Percentiles rank a stretch among this genome's conserved stretches.
These are phyloP conservation scores for Leccinum aurantiacum DNA, from an alignment of 768 basidiomycete genomes.

Conservation along the genomic window DNA sequence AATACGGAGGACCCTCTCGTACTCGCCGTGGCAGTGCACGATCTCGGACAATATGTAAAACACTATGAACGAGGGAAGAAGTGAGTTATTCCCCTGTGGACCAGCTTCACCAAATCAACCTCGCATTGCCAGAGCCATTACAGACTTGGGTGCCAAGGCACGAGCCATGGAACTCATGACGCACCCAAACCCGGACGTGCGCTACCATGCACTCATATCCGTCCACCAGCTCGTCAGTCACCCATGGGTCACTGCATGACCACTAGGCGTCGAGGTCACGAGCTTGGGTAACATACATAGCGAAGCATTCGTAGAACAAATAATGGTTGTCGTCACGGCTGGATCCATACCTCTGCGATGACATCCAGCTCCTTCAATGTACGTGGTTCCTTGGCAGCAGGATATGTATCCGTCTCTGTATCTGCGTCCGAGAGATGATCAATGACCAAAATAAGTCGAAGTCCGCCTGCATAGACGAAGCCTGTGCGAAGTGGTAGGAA, in stretches of 20 bases:
- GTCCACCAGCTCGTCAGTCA: conserved; percentile 93
- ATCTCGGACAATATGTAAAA: conserved; percentile 92
- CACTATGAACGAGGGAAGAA: conserved; percentile 90
- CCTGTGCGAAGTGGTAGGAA: too few species aligned
- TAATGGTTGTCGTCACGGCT: conserved; percentile 24
- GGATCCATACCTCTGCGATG: conserved; percentile 71
- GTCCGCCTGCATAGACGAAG: conserved; percentile 63
- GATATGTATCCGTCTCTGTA: conserved; percentile 20
- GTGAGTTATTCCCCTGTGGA: conserved; percentile 43
- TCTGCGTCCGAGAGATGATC: conserved; percentile 49
- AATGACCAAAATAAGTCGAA: conserved; percentile 65
- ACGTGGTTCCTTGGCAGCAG: conserved; percentile 38
- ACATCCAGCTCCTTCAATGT: conserved; percentile 71
- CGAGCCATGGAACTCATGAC: conserved; percentile 92
- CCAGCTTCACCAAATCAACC: not conserved
- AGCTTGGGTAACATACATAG: conserved; percentile 4
- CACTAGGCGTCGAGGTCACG: not conserved
- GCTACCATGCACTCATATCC: conserved; percentile 87
- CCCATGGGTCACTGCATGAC: conserved; percentile 61
- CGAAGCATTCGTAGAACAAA: conserved; percentile 12
- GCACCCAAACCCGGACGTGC: conserved; percentile 82
- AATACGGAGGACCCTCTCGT: conserved; percentile 68
- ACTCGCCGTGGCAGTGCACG: conserved; percentile 90
- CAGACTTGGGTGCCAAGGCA: conserved; percentile 83
- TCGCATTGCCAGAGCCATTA: conserved; percentile 55